A percentile compares a stretch with the other conserved stretches of the same genome.
Evolutionary conservation across 108 stramenopile genomes (phyloP).

Genomic region (Fistulifera pelliculosa): DNA sequence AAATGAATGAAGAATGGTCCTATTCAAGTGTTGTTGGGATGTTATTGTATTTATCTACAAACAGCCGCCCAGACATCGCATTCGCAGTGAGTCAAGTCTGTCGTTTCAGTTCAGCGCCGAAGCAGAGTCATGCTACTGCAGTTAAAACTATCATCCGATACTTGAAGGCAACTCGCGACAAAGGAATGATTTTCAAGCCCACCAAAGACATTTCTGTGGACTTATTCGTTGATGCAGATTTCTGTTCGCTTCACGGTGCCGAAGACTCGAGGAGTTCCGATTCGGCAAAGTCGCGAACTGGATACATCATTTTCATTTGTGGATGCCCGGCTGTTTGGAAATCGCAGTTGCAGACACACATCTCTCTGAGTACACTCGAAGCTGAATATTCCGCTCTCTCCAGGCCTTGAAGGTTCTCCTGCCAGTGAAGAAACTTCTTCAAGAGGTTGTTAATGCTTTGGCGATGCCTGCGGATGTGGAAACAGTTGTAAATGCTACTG

Average conservation of each 20-base stretch:
- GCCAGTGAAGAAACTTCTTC: conserved; percentile 6
- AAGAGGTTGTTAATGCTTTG: not conserved
- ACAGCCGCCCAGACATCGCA: conserved; percentile 29
- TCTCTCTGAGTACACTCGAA: too few species aligned
- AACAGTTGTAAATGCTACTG: not conserved
- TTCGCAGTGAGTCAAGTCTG: conserved; percentile 27
- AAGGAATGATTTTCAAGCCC: conserved; percentile 14
- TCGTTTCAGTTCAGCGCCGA: conserved; percentile 24
- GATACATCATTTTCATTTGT: conserved; percentile 18
- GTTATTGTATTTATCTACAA: conserved; percentile 29
- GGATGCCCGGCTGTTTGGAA: conserved; percentile 32
- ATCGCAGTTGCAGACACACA: conserved; percentile 16
- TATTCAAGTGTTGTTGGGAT: conserved; percentile 30
- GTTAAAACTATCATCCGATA: conserved; percentile 29
- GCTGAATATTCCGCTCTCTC: too few species aligned
- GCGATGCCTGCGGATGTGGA: not conserved
- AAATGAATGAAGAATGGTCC: conserved; percentile 15
- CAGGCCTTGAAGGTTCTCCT: conserved; percentile 20
- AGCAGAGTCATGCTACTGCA: conserved; percentile 28
- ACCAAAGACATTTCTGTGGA: not conserved
- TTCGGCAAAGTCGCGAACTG: conserved; percentile 18
- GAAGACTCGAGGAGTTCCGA: conserved; percentile 9
- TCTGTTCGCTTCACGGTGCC: conserved; percentile 14
- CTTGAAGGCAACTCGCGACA: conserved; percentile 19
- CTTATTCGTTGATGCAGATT: not conserved